Conservation (phyloP, 2,329 filamentous ascomycete genomes). For the Trichoderma sp. region DNA sequence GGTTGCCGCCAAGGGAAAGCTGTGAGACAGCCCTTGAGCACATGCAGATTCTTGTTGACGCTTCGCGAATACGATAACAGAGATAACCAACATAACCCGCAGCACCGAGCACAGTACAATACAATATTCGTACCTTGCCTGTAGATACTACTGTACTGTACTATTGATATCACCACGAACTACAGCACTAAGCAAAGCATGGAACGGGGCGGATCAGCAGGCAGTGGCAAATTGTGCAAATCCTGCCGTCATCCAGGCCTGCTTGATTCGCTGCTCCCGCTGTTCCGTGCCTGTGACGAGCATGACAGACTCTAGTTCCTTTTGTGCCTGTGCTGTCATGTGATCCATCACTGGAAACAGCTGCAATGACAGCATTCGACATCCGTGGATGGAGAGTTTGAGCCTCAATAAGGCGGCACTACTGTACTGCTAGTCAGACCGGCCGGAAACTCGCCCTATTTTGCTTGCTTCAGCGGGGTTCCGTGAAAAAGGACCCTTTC, state of each 20-base stretch:
- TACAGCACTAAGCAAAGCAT: too few species aligned
- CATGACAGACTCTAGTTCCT: not conserved
- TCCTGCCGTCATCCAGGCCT: not conserved
- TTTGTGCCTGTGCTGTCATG: not conserved
- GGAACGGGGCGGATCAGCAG: not conserved
- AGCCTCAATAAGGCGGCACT: not conserved
- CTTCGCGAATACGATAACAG: too few species aligned
- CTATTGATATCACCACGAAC: too few species aligned
- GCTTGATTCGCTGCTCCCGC: not conserved
- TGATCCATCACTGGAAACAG: not conserved
- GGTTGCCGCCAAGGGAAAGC: constrained; percentile 5
- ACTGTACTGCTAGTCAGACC: not conserved
- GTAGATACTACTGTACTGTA: not conserved
- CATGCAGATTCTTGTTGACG: not conserved
- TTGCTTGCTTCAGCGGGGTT: not conserved
- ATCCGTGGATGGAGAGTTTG: not conserved
- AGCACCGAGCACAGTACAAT: not conserved
- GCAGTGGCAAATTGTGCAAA: not conserved
- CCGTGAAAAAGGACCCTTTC: not conserved
- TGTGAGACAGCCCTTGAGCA: not conserved
- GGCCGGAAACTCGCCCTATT: not conserved
- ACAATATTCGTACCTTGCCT: not conserved
- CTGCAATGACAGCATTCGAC: not conserved
- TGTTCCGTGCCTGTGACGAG: not conserved
- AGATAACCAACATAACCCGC: too few species aligned